phyloP scores from a whole-genome alignment of 2,329 filamentous ascomycete genomes.

The Stagonosporopsis rhizophila region DNA sequence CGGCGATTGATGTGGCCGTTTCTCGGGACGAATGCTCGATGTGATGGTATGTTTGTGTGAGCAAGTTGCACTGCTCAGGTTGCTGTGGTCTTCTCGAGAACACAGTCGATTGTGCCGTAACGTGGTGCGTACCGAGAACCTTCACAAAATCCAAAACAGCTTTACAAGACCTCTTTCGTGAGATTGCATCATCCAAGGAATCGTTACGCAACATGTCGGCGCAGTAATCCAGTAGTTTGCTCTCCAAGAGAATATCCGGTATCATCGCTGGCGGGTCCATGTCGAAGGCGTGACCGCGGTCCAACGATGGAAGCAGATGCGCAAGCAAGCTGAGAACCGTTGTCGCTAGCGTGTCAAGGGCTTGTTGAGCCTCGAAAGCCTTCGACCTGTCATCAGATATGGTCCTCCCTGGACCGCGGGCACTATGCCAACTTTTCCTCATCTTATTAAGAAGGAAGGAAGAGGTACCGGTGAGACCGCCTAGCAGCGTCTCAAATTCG shows the following conservation, averaged over 20 bases:
- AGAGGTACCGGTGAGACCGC: not conserved
- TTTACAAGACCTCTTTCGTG: constrained; percentile 47
- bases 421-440: not conserved
- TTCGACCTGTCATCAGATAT: not conserved
- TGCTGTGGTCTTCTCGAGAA: constrained; percentile 46
- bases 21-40: constrained; percentile 4
- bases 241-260: constrained; percentile 45
- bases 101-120: constrained; percentile 40
- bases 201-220: constrained; percentile 53
- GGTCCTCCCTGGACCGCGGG: not conserved
- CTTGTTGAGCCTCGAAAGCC: not conserved
- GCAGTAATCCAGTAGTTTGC: constrained; percentile 47
- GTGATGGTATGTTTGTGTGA: constrained; percentile 42
- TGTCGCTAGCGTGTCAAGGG: constrained; percentile 20
- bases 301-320: constrained; percentile 36
- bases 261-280: constrained; percentile 39
- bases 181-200: constrained; percentile 48
- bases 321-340: constrained; percentile 25
- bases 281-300: constrained; percentile 35
- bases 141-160: constrained; percentile 52
- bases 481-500: not conserved
- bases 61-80: constrained; percentile 45
- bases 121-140: constrained; percentile 42
- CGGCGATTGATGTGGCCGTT: constrained; percentile 31
- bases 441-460: not conserved